Evolutionary conservation across 805 yeast species (phyloP), one percentile per base, ranked within the genome.

Genomic region (Monosporozyma unispora): DNA sequence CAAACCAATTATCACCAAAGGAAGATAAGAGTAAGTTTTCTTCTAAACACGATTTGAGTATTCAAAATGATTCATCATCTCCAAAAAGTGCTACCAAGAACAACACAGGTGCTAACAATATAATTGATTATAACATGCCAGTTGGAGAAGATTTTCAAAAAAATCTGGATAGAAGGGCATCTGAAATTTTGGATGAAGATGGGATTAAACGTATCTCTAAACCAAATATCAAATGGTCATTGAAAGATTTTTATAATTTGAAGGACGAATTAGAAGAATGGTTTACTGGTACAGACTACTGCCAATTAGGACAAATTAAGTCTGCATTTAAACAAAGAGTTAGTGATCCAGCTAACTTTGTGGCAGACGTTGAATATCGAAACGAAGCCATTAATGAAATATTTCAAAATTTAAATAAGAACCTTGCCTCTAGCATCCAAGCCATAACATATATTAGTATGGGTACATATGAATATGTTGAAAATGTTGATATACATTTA

Each of bases 191-290:
- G 11, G 37, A 42, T 21, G 48, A 48, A 19, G 48, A 43, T 7
- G 51, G 52, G 3, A 58, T 65, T 38, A 67, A 63, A 12, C 59
- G 64, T 1, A 50, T 64, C 1, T 60, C 70, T 14, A 67, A 63
- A 48, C 79, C 81, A 0, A 70, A 68, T 25, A 59, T 80, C 5
- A 64, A 71, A 5, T 81, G 76, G 64, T 58, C 64, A 3, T 70
- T 69, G 50, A 44, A 60, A 4, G 79, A 76, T 46, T 56, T 59
- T 1, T 65, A 69, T 11, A 50, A 59, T 1, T 59, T 77, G 16
- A 51, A 52, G 12, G 61, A 62, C 1, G 84, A 80, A 53, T 46
- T 77, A 14, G 68, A 70, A 9, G 72, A 74, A 35, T 77, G 81
- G 81, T 77, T 75, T 53, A 57, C 69, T 2, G 39, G 58, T 1